Percentiles rank a stretch among this genome's conserved stretches.
These are phyloP conservation scores for Fusarium phyllophilum DNA, from an alignment of 2,329 filamentous ascomycete species.

Conservation along the genomic window DNA sequence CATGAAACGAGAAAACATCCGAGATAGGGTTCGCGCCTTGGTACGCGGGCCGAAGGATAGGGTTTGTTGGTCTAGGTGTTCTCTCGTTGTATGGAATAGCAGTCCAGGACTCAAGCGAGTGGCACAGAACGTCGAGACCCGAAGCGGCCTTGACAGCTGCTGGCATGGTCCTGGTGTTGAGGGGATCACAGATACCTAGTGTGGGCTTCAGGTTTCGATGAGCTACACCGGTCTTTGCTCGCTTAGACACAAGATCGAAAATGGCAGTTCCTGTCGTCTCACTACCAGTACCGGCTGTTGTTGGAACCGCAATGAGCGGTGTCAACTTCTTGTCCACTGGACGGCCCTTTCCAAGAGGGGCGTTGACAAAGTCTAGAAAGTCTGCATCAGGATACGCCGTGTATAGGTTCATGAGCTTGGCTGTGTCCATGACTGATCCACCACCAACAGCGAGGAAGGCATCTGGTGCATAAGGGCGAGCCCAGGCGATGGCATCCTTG, in stretches of 20 bases:
- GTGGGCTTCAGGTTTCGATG: constrained; percentile 96
- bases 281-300: constrained; percentile 85
- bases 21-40: constrained; percentile 98
- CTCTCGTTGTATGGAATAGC: constrained; percentile 94
- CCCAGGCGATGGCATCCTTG: constrained; percentile 88
- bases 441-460: constrained; percentile 90
- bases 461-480: constrained; percentile 82
- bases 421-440: constrained; percentile 96
- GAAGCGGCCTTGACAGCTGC: constrained; percentile 91
- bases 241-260: constrained; percentile 90
- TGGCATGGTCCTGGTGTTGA: constrained; percentile 97
- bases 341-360: constrained; percentile 86
- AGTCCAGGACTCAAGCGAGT: constrained; percentile 96
- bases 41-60: constrained; percentile 90
- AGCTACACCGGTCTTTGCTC: constrained; percentile 94
- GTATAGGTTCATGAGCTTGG: constrained; percentile 98
- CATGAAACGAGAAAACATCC: constrained; percentile 93
- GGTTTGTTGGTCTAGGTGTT: constrained; percentile 84
- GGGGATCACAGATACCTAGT: constrained; percentile 82
- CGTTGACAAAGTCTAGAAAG: constrained; percentile 98
- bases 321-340: constrained; percentile 76
- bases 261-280: constrained; percentile 98
- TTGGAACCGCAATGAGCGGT: constrained; percentile 84
- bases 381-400: constrained; percentile 89
- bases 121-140: constrained; percentile 93